These are phyloP conservation scores for Eimeria acervulina DNA, from an alignment of 169 alveolate species.

Conservation along the genomic window DNA sequence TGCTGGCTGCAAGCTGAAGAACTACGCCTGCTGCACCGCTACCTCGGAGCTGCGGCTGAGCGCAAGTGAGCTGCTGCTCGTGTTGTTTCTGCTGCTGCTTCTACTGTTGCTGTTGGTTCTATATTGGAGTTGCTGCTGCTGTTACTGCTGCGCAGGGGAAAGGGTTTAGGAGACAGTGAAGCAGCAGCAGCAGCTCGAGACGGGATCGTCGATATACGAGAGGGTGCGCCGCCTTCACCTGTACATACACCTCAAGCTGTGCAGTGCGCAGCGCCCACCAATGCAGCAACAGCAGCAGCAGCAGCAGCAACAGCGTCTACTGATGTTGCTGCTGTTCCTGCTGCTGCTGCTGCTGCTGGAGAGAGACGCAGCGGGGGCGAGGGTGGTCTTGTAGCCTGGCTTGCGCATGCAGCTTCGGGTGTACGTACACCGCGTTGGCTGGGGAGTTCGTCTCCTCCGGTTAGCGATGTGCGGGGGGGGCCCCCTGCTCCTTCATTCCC, in stretches of 20 bases:
- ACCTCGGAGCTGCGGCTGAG: background rate
- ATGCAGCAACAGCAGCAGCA: constrained; percentile 31
- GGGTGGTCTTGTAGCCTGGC: background rate
- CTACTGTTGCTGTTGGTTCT: background rate
- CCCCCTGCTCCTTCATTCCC: background rate
- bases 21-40: constrained; percentile 56
- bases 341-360: constrained; percentile 28
- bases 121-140: background rate
- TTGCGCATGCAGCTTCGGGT: constrained; percentile 17
- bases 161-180: background rate
- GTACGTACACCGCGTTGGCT: constrained; percentile 48
- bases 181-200: constrained; percentile 1
- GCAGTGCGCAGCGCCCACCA: background rate
- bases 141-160: background rate
- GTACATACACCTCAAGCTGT: background rate
- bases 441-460: background rate
- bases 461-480: background rate
- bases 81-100: constrained; percentile 22
- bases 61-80: constrained; percentile 28
- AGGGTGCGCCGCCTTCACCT: constrained; percentile 23
- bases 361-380: background rate
- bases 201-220: background rate
- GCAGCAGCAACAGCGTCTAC: background rate
- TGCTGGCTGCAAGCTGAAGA: constrained; percentile 76
- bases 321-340: background rate